Evolutionary conservation across 2,329 filamentous ascomycete species (phyloP), one percentile per base, ranked within the genome.

Genomic region (Tolypocladium ovalisporum): DNA sequence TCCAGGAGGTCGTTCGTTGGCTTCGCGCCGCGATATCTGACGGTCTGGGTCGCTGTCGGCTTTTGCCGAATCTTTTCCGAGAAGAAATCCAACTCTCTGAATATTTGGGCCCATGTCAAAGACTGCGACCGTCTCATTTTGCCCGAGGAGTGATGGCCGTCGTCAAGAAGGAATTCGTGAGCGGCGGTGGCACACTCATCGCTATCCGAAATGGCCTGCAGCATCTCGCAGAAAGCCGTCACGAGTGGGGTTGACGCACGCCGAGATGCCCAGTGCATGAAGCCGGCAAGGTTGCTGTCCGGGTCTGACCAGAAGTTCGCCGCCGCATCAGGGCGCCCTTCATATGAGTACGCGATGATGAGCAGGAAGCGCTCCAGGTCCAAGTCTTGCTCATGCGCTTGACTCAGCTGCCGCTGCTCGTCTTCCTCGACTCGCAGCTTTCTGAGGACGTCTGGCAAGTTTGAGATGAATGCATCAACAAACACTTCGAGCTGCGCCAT

Each of bases 181-280:
- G 93, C 90, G 19, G 88, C 82, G 56, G 87, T 86, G 34, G 94
- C 93, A 64, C 90, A 94, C 56, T 89, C 83, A 56, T 90, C 84
- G 55, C 90, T 90, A 55, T 87, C 85, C 0, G 94, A 90, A 53
- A 99, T 86, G 1, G 92, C 88, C 66, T 91, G 89, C 19, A 99
- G 78, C 85, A 99, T 93, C 68, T 97, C 93, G 71, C 94, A 99
- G 65, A 97, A 99, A 15, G 93, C 92, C 60, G 90, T 94, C 59
- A 96, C 92, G 29, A 96, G 81, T n/a, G 94, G 94, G 0, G 95
- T 97, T 0, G 95, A 96, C 60, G 96, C 91, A 65, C 94, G 82
- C 64, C 90, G 87, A 4, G 94, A 96, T n/a, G 92, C 89, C 94
- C 94, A 99, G 62, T 96, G 89, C 69, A 99, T 80, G 68, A 99